phyloP scores from a whole-genome alignment of 164 flowering plant genomes.

The Umbellularia californica region DNA sequence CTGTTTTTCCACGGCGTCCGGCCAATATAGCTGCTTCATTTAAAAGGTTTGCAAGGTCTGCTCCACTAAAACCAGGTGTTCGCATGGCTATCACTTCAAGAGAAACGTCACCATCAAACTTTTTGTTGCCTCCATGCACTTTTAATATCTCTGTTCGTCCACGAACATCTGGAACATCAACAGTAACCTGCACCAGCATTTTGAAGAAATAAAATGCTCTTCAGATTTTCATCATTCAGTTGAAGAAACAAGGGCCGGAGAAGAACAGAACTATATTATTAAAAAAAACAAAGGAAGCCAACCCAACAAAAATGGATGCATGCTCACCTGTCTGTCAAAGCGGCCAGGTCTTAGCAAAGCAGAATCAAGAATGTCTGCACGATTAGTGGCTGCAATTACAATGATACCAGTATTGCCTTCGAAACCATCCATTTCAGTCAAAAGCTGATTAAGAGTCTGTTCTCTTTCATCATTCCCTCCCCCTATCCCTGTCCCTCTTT shows the following conservation, averaged over 20 bases:
- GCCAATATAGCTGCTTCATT: conserved; percentile 96
- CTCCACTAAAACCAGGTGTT: conserved; percentile 96
- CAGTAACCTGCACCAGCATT: conserved; percentile 50
- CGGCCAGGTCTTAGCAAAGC: conserved; percentile 85
- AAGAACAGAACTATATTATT: background rate
- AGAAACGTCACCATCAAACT: conserved; percentile 77
- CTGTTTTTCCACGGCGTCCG: conserved; percentile 76
- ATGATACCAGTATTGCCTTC: conserved; percentile 90
- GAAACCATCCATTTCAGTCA: conserved; percentile 97
- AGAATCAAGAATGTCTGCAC: conserved; percentile 89
- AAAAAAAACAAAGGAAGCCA: background rate
- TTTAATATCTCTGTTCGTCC: conserved; percentile 90
- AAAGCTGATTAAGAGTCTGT: conserved; percentile 85
- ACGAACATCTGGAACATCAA: conserved; percentile 84
- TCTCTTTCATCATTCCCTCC: conserved; percentile 97
- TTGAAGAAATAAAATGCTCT: background rate
- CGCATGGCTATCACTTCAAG: conserved; percentile 92
- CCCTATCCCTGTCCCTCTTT: conserved; percentile 88
- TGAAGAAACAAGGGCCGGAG: background rate
- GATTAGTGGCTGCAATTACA: conserved; percentile 88
- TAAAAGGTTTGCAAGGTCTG: conserved; percentile 88
- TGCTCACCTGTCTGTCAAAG: conserved; percentile 80
- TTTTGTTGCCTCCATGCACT: conserved; percentile 81
- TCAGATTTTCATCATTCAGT: background rate
- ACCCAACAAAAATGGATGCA: background rate